These are phyloP conservation scores for Oryza glaberrima DNA, from an alignment of 176 grass and related monocot species.

Conservation along the genomic window DNA sequence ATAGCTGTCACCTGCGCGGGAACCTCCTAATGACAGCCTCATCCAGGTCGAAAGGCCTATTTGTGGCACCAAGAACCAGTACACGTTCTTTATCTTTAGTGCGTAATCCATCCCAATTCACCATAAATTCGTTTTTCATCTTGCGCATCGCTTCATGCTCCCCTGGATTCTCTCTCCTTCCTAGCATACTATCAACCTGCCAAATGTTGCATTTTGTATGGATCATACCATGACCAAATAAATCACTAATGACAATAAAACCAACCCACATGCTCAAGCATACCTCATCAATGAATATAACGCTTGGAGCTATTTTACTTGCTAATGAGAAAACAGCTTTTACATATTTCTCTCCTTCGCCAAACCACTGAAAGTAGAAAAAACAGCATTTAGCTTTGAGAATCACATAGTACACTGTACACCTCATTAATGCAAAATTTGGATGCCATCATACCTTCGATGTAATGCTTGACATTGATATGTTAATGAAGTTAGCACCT, in stretches of 20 bases:
- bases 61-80: constrained; percentile 97
- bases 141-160: constrained; percentile 99
- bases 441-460: constrained; percentile 75
- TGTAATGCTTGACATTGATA: constrained; percentile 99
- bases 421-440: constrained; percentile 22
- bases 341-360: constrained; percentile 98
- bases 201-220: constrained; percentile 16
- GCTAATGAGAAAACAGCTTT: constrained; percentile 98
- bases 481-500: constrained; percentile 99
- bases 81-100: constrained; percentile 98
- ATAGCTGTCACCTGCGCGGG: constrained; percentile 74
- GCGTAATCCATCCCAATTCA: constrained; percentile 95
- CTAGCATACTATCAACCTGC: constrained; percentile 99
- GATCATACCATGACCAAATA: constrained; percentile 10
- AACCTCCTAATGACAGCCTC: constrained; percentile 99
- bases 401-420: constrained; percentile 25
- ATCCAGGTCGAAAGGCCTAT: constrained; percentile 98
- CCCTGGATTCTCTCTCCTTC: constrained; percentile 97
- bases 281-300: constrained; percentile 99
- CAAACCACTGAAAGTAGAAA: constrained; percentile 86
- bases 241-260: constrained; percentile 7
- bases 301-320: constrained; percentile 97
- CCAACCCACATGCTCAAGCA: constrained; percentile 22
- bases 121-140: constrained; percentile 99
- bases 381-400: constrained; percentile 31